Evolutionary conservation across 2,329 filamentous ascomycete genomes (phyloP).

Genomic region (Trichoderma gracile): DNA sequence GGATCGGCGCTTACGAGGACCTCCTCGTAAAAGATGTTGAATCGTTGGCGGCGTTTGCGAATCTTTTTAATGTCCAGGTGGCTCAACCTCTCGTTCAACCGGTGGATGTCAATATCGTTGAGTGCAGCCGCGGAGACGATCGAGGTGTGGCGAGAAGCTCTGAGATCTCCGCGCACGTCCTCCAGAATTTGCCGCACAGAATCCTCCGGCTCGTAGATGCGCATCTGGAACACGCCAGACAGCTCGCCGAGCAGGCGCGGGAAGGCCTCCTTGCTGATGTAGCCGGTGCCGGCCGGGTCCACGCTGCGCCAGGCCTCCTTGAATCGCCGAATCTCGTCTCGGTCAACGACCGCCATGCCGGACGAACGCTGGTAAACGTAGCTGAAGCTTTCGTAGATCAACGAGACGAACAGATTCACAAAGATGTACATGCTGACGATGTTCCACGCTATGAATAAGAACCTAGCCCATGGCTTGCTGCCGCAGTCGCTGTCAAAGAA

Average conservation of each 20-base stretch:
- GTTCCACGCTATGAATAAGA: conserved; percentile 95
- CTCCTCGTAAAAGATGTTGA: conserved; percentile 97
- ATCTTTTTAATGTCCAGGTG: conserved; percentile 75
- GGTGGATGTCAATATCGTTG: conserved; percentile 69
- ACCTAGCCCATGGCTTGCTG: conserved; percentile 82
- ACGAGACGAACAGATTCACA: conserved; percentile 94
- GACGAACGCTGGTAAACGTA: conserved; percentile 98
- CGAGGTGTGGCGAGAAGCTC: conserved; percentile 55
- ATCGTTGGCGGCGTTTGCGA: conserved; percentile 70
- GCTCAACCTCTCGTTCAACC: conserved; percentile 70
- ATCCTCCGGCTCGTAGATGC: conserved; percentile 89
- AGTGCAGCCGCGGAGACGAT: conserved; percentile 52
- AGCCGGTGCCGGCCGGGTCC: conserved; percentile 88
- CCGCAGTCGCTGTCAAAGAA: conserved; percentile 94
- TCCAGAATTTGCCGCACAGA: conserved; percentile 86
- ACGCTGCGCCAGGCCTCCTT: conserved; percentile 98
- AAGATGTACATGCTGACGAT: conserved; percentile 99
- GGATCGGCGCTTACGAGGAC: conserved; percentile 90
- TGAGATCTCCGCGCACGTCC: conserved; percentile 66
- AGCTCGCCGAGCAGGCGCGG: conserved; percentile 87
- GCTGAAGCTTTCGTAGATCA: conserved; percentile 99
- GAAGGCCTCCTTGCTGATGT: conserved; percentile 86
- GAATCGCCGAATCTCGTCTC: conserved; percentile 93
- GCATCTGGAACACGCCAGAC: conserved; percentile 95
- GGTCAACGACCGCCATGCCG: conserved; percentile 83